A percentile compares a stretch with the other conserved stretches of the same genome.
Conservation (phyloP, 805 yeast genomes). For the Naumovozyma baii region DNA sequence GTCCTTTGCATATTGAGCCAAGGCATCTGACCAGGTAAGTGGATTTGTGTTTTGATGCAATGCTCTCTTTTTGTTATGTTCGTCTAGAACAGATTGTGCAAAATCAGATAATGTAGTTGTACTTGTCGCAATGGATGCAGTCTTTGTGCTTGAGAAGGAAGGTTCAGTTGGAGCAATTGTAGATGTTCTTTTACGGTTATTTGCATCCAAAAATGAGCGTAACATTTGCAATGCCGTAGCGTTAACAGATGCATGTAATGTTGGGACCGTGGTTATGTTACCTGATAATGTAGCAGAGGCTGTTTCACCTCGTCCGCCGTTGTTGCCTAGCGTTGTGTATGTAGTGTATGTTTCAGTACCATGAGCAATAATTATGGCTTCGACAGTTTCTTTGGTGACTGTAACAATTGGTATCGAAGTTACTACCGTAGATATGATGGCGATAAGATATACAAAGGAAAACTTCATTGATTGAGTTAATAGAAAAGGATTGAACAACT, state of each 20-base stretch:
- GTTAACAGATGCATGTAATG: too few species aligned
- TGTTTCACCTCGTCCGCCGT: too few species aligned
- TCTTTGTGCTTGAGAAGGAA: slow-evolving; percentile 4
- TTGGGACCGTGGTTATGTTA: too few species aligned
- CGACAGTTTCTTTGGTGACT: neutral
- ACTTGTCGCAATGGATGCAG: slow-evolving; percentile 15
- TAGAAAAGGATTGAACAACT: too few species aligned
- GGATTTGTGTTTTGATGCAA: slow-evolving; percentile 34
- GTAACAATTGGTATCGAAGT: neutral
- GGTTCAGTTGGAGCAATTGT: slow-evolving; percentile 1
- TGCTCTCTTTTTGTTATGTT: slow-evolving; percentile 55
- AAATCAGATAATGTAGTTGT: slow-evolving; percentile 13
- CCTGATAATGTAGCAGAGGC: too few species aligned
- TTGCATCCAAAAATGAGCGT: too few species aligned
- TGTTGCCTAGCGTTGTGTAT: neutral
- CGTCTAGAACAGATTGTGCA: slow-evolving; percentile 38
- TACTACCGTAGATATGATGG: neutral
- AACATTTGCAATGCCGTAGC: too few species aligned
- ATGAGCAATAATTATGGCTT: slow-evolving; percentile 3
- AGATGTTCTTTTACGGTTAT: neutral
- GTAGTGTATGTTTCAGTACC: slow-evolving; percentile 1
- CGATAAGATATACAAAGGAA: neutral
- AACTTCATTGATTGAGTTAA: too few species aligned
- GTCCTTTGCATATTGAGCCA: slow-evolving; percentile 40
- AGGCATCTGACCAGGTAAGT: slow-evolving; percentile 40